A percentile compares a stretch with the other conserved stretches of the same genome.
phyloP scores from a whole-genome alignment of 2,329 filamentous ascomycete species.

The Microcera coccophila region DNA sequence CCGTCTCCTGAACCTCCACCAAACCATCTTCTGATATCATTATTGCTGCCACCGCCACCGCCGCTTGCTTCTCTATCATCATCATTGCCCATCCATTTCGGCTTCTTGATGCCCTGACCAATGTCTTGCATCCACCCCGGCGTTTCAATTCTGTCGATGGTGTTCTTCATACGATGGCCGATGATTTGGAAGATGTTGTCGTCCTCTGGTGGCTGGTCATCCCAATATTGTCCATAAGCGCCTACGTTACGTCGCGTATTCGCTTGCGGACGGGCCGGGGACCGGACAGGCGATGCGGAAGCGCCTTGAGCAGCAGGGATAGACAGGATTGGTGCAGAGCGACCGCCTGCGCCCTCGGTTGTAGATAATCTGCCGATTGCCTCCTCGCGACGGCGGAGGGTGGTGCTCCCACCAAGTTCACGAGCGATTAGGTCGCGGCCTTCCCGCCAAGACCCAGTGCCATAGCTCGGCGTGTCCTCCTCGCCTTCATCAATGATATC shows the following conservation, averaged over 20 bases:
- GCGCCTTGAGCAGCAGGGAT: conserved; percentile 41
- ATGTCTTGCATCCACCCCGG: conserved; percentile 80
- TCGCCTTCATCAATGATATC: conserved; percentile 72
- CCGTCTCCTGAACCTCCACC: conserved; percentile 41
- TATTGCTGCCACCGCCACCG: conserved; percentile 33
- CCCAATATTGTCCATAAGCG: conserved; percentile 29
- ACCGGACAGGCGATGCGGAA: conserved; percentile 35
- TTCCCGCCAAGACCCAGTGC: conserved; percentile 84
- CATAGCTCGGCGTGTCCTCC: conserved; percentile 61
- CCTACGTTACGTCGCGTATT: conserved; percentile 26
- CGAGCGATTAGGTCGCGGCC: conserved; percentile 86
- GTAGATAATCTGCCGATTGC: conserved; percentile 34
- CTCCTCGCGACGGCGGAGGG: conserved; percentile 47
- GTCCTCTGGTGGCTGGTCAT: conserved; percentile 62
- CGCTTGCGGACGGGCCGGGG: conserved; percentile 37
- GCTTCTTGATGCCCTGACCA: conserved; percentile 65
- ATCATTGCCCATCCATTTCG: conserved; percentile 73
- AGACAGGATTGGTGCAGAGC: conserved; percentile 46
- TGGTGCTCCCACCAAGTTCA: conserved; percentile 66
- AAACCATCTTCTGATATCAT: conserved; percentile 57
- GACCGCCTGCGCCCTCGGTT: conserved; percentile 25
- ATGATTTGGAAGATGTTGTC: conserved; percentile 82
- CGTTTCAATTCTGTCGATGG: conserved; percentile 75
- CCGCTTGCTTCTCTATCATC: conserved; percentile 31
- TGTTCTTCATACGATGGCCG: conserved; percentile 84